These are phyloP conservation scores for Solanum lycopersicoides DNA, from an alignment of 257 asterid genomes.

Conservation along the genomic window DNA sequence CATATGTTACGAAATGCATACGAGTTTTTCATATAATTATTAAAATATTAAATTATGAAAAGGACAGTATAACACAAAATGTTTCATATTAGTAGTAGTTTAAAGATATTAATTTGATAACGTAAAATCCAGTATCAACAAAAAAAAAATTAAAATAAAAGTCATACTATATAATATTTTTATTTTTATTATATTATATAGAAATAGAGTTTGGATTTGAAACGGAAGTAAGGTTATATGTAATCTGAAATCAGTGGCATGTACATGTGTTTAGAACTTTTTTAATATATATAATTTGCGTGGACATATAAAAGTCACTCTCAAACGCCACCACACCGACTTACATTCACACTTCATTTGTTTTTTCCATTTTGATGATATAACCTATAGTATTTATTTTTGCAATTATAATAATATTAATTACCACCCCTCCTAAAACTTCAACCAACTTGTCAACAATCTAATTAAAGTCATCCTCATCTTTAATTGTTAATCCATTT, in stretches of 20 bases:
- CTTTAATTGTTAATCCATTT: neutral
- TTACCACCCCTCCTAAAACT: neutral
- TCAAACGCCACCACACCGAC: constrained; percentile 1
- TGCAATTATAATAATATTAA: neutral
- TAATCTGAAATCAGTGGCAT: neutral
- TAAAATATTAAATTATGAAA: too few relatives aligned
- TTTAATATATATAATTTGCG: neutral
- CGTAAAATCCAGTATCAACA: neutral
- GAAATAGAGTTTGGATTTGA: neutral
- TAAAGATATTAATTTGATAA: neutral
- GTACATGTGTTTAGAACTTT: neutral
- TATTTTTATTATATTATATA: too few relatives aligned
- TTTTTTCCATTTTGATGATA: neutral
- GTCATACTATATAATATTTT: neutral
- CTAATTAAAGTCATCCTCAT: neutral
- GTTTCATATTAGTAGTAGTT: neutral
- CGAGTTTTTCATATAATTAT: too few relatives aligned
- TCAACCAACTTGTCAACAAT: constrained; percentile 5
- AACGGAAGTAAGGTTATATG: neutral
- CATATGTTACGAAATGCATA: neutral
- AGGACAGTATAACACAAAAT: neutral
- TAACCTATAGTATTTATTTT: neutral
- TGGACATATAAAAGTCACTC: neutral
- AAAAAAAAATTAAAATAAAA: neutral
- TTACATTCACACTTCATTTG: neutral